These are phyloP conservation scores for Candida odintsovae DNA, from an alignment of 805 yeast species.

Conservation along the genomic window DNA sequence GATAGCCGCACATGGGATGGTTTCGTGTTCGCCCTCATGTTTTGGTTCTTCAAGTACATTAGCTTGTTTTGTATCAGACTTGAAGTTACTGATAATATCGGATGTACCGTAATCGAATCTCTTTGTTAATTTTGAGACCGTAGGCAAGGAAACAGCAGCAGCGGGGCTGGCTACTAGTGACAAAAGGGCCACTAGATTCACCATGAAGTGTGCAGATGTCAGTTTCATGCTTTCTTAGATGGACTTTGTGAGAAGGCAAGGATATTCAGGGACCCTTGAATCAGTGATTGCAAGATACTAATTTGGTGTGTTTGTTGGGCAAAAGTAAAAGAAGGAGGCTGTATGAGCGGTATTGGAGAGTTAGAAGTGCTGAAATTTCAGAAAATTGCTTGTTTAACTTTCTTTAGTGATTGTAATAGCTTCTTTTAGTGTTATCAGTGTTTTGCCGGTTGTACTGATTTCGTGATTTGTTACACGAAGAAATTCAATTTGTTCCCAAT, in stretches of 20 bases:
- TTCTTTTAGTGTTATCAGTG: not conserved
- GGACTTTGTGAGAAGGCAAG: too few species aligned
- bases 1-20: conserved; percentile 37
- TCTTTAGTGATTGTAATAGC: not conserved
- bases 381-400: not conserved
- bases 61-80: conserved; percentile 1
- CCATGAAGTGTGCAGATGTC: not conserved
- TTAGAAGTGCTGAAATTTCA: not conserved
- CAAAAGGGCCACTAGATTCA: not conserved
- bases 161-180: not conserved
- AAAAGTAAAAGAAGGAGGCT: not conserved
- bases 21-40: conserved; percentile 6
- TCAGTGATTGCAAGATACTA: not conserved
- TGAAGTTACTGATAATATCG: conserved; percentile 12
- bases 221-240: not conserved
- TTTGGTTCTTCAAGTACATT: conserved; percentile 3
- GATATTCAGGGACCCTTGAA: too few species aligned
- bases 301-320: not conserved
- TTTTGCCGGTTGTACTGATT: too few species aligned
- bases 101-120: conserved; percentile 20
- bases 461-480: too few species aligned
- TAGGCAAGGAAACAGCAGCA: not conserved
- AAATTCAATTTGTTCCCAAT: too few species aligned
- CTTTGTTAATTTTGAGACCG: not conserved
- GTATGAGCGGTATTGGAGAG: not conserved